A percentile compares a stretch with the other conserved stretches of the same genome.
These are phyloP conservation scores for Epichloe brachyelytri DNA, from an alignment of 2,329 filamentous ascomycete species.

Conservation along the genomic window DNA sequence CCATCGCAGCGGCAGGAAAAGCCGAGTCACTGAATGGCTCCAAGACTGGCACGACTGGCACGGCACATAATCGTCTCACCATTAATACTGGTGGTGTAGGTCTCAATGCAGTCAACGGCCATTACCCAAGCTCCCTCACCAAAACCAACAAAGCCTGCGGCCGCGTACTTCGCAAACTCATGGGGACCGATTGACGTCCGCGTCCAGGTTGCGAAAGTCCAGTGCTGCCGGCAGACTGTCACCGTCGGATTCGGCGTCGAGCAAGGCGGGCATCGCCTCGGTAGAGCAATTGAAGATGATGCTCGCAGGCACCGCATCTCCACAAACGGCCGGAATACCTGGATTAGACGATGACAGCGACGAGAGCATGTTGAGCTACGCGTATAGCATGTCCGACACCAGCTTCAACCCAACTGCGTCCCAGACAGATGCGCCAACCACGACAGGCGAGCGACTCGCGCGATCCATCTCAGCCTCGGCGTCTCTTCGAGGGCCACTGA, in stretches of 20 bases:
- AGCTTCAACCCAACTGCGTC: conserved; percentile 38
- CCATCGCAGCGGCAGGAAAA: conserved; percentile 55
- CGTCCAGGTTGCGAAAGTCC: conserved; percentile 36
- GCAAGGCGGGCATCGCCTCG: conserved; percentile 40
- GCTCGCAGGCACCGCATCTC: conserved; percentile 35
- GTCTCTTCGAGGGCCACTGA: conserved; percentile 26
- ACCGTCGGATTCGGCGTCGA: conserved; percentile 28
- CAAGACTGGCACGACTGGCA: conserved; percentile 46
- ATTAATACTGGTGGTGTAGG: conserved; percentile 28
- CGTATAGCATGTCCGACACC: conserved; percentile 52
- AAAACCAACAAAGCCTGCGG: conserved; percentile 37
- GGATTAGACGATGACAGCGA: conserved; percentile 39
- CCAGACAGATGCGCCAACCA: conserved; percentile 9
- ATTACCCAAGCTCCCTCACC: conserved; percentile 30
- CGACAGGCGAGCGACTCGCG: conserved; percentile 17
- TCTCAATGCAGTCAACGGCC: conserved; percentile 28
- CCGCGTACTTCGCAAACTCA: conserved; percentile 32
- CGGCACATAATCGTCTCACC: conserved; percentile 41
- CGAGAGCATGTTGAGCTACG: conserved; percentile 61
- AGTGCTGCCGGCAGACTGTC: conserved; percentile 41
- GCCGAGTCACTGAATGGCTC: conserved; percentile 68
- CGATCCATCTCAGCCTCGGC: conserved; percentile 22
- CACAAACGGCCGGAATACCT: conserved; percentile 23
- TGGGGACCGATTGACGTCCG: conserved; percentile 19
- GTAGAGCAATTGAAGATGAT: conserved; percentile 53